Conservation (phyloP, 106 monocot species). For the Apostasia ramifera region DNA sequence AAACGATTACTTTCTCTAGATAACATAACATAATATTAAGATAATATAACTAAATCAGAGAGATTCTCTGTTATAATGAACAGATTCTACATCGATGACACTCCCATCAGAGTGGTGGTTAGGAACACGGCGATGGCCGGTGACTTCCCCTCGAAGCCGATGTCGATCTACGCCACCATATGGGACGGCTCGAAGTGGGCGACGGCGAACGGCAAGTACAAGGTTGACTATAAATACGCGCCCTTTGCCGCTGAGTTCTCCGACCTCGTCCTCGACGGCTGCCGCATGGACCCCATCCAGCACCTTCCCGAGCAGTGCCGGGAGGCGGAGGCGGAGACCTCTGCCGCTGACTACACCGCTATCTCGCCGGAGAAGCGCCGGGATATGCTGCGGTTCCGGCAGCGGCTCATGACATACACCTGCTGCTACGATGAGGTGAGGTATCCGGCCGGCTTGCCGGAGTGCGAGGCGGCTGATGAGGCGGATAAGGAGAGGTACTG, state of each 20-base stretch:
- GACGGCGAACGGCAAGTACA: constrained; percentile 43
- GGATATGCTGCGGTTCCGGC: constrained; percentile 41
- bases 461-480: constrained; percentile 24
- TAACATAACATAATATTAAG: too few relatives aligned
- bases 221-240: constrained; percentile 46
- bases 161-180: constrained; percentile 65
- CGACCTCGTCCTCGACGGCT: constrained; percentile 44
- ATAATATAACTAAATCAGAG: too few relatives aligned
- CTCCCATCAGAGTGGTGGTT: constrained; percentile 41
- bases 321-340: constrained; percentile 15
- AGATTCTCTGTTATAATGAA: too few relatives aligned
- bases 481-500: constrained; percentile 31
- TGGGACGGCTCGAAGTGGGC: constrained; percentile 65
- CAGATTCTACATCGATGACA: constrained; percentile 61
- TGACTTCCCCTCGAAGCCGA: constrained; percentile 60
- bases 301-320: constrained; percentile 24
- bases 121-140: constrained; percentile 37
- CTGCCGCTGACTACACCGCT: constrained; percentile 25
- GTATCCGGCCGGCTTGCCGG: constrained; percentile 41
- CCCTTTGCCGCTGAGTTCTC: constrained; percentile 49
- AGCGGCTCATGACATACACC: constrained; percentile 50
- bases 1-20: too few relatives aligned
- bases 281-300: constrained; percentile 37
- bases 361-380: constrained; percentile 28
- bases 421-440: constrained; percentile 42